Conservation (phyloP, 2,329 filamentous ascomycete species). For the Fusarium euwallaceae region DNA sequence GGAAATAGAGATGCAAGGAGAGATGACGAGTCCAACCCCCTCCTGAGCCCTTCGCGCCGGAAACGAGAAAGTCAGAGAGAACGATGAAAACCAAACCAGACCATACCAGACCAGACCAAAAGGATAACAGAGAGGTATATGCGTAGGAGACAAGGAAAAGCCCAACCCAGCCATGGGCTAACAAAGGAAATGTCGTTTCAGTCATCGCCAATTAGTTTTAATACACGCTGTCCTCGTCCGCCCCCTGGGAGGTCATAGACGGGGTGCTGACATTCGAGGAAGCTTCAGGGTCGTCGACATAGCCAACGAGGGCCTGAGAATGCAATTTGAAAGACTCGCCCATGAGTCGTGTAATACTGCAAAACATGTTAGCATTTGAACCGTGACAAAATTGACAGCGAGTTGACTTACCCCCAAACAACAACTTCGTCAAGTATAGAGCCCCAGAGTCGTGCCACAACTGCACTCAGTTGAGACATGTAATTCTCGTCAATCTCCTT, state of each 20-base stretch:
- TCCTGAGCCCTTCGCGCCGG: slow-evolving; percentile 45
- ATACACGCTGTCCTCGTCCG: slow-evolving; percentile 79
- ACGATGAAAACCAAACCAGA: slow-evolving; percentile 21
- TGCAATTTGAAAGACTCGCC: slow-evolving; percentile 98
- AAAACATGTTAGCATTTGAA: slow-evolving; percentile 37
- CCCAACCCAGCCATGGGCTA: slow-evolving; percentile 37
- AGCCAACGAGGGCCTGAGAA: slow-evolving; percentile 92
- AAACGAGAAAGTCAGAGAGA: slow-evolving; percentile 42
- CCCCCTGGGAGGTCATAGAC: slow-evolving; percentile 79
- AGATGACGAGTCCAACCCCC: slow-evolving; percentile 48
- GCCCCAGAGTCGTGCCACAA: slow-evolving; percentile 94
- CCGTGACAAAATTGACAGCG: not conserved
- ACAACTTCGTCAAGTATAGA: slow-evolving; percentile 99
- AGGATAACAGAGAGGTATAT: slow-evolving; percentile 50
- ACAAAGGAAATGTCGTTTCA: slow-evolving; percentile 65
- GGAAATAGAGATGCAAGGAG: slow-evolving; percentile 44
- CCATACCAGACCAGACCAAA: slow-evolving; percentile 48
- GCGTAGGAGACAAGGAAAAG: slow-evolving; percentile 46
- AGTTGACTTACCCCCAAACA: slow-evolving; percentile 91
- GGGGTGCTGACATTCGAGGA: slow-evolving; percentile 78
- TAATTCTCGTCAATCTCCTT: slow-evolving; percentile 89
- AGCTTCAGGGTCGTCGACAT: slow-evolving; percentile 85
- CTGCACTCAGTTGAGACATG: slow-evolving; percentile 89
- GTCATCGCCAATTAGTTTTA: slow-evolving; percentile 66
- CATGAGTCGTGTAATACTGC: slow-evolving; percentile 92